Evolutionary conservation across 768 basidiomycete genomes (phyloP).

Genomic region (Tylopilus cervinicoccineus): DNA sequence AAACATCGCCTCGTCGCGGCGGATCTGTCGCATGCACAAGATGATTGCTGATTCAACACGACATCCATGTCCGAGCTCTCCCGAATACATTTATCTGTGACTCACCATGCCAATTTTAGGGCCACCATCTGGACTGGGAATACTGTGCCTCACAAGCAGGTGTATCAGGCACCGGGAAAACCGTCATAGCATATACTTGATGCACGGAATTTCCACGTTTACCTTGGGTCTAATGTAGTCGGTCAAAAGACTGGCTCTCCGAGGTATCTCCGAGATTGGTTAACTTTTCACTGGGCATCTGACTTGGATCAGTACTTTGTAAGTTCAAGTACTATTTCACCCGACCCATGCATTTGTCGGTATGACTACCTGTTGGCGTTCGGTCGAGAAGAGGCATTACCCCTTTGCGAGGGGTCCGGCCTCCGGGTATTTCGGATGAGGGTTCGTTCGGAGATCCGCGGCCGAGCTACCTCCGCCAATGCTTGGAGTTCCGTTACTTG

Average conservation of each 20-base stretch:
- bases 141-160: not conserved
- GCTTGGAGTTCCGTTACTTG: not conserved
- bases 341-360: not conserved
- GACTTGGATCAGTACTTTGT: not conserved
- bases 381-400: not conserved
- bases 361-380: not conserved
- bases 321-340: not conserved
- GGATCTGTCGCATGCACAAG: not conserved
- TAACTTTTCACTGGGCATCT: not conserved
- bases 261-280: not conserved
- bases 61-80: not conserved
- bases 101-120: not conserved
- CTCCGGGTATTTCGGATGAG: not conserved
- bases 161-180: not conserved
- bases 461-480: slow-evolving; percentile 1
- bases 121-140: not conserved
- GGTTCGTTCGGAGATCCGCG: slow-evolving; percentile 2
- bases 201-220: not conserved
- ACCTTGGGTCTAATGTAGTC: not conserved
- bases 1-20: not conserved
- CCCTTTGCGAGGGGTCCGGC: too few species aligned
- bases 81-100: not conserved
- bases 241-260: not conserved
- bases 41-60: not conserved
- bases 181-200: not conserved